These are phyloP conservation scores for Zopfia rhizophila DNA, from an alignment of 2,329 filamentous ascomycete genomes.

Conservation along the genomic window DNA sequence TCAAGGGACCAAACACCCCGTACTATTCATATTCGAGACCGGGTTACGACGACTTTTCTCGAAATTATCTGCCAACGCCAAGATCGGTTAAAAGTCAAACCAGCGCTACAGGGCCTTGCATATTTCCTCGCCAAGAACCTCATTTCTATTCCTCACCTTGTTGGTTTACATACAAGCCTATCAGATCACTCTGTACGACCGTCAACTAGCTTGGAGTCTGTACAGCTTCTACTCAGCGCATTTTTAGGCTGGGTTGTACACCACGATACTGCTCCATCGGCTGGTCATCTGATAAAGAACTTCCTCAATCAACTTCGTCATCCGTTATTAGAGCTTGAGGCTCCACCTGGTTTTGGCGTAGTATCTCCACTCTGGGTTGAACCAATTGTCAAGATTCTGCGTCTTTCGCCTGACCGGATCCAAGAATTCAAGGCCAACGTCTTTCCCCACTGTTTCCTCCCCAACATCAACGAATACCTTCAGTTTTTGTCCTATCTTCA, in stretches of 20 bases:
- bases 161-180: constrained; percentile 50
- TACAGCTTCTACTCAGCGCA: constrained; percentile 33
- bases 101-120: constrained; percentile 73
- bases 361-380: constrained; percentile 49
- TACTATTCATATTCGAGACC: constrained; percentile 36
- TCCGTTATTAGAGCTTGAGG: too few relatives aligned
- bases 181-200: constrained; percentile 15
- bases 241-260: constrained; percentile 52
- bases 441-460: constrained; percentile 59
- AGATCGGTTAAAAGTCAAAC: constrained; percentile 73
- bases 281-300: constrained; percentile 50
- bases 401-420: constrained; percentile 47
- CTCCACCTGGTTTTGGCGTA: background rate
- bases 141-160: constrained; percentile 53
- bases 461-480: constrained; percentile 51
- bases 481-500: constrained; percentile 53
- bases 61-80: constrained; percentile 70
- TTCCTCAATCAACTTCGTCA: constrained; percentile 45
- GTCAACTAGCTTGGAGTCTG: constrained; percentile 5
- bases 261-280: constrained; percentile 52
- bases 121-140: constrained; percentile 72
- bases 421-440: constrained; percentile 58
- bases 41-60: constrained; percentile 57
- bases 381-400: constrained; percentile 47
- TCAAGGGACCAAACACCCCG: constrained; percentile 35